A percentile compares a stretch with the other conserved stretches of the same genome.
Conservation (phyloP, 2,329 filamentous ascomycete species). For the Ascocoryne sarcoides region DNA sequence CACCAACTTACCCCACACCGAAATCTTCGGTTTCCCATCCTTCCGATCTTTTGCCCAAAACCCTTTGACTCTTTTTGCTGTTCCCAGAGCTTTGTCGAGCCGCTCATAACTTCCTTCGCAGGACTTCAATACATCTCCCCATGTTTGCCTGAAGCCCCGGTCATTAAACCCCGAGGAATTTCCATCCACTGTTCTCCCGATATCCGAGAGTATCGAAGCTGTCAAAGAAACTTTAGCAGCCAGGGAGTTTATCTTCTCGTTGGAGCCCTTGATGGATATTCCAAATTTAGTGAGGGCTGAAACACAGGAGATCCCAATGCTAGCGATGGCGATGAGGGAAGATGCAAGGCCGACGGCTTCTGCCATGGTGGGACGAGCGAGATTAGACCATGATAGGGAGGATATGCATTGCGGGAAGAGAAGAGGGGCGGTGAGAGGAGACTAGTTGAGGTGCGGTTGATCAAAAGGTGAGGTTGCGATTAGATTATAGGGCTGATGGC, state of each 20-base stretch:
- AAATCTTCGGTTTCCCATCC: background rate
- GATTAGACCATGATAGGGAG: too few species aligned
- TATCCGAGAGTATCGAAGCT: conserved; percentile 1
- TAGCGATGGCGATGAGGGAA: conserved; percentile 3
- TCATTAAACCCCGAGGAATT: conserved; percentile 1
- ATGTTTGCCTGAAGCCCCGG: conserved; percentile 1
- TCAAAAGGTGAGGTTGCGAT: too few species aligned
- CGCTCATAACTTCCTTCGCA: conserved; percentile 1
- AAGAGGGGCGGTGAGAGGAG: too few species aligned
- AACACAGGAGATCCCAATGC: background rate
- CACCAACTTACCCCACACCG: background rate
- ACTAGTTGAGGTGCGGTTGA: too few species aligned
- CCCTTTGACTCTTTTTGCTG: background rate
- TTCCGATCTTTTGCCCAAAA: background rate
- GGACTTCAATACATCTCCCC: background rate
- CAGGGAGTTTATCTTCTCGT: conserved; percentile 1
- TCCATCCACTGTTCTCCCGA: conserved; percentile 1
- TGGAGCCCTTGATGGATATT: conserved; percentile 1
- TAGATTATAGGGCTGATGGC: too few species aligned
- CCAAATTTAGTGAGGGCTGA: conserved; percentile 2
- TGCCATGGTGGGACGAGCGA: background rate
- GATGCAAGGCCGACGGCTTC: conserved; percentile 5
- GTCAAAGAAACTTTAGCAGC: conserved; percentile 1
- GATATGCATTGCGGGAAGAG: too few species aligned
- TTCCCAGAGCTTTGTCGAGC: background rate